These are phyloP conservation scores for Viridothelium virens DNA, from an alignment of 495 filamentous ascomycete species.

Conservation along the genomic window DNA sequence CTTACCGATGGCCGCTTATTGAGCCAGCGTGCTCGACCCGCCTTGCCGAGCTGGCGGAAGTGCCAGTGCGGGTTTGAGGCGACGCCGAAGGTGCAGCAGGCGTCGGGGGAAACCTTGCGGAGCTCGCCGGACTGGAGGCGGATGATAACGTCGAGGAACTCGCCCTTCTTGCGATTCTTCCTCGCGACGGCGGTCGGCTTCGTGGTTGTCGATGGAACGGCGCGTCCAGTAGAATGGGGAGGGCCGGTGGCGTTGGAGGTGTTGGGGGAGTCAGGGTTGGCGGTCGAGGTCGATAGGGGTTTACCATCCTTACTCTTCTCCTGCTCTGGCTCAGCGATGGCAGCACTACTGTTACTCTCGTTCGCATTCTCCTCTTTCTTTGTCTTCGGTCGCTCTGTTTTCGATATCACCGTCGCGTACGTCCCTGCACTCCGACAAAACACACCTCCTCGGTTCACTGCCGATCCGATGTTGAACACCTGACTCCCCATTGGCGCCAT, in stretches of 20 bases:
- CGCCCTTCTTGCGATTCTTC: slow-evolving; percentile 35
- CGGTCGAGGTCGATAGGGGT: neutral
- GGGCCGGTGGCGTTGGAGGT: neutral
- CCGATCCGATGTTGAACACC: slow-evolving; percentile 84
- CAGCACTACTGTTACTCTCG: neutral
- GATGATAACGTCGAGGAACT: slow-evolving; percentile 55
- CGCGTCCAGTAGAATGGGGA: slow-evolving; percentile 2
- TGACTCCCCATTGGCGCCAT: slow-evolving; percentile 88
- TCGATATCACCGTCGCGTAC: slow-evolving; percentile 75
- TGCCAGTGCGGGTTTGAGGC: slow-evolving; percentile 89
- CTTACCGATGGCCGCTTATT: slow-evolving; percentile 90
- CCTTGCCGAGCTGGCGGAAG: slow-evolving; percentile 86
- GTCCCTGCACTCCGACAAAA: slow-evolving; percentile 93
- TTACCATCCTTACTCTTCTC: slow-evolving; percentile 40
- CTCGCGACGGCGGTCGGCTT: neutral
- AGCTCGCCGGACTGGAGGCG: slow-evolving; percentile 88
- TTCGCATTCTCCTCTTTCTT: slow-evolving; percentile 42
- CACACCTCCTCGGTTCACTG: slow-evolving; percentile 62
- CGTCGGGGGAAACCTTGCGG: slow-evolving; percentile 76
- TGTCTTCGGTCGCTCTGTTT: slow-evolving; percentile 53
- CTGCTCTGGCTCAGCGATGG: slow-evolving; percentile 33
- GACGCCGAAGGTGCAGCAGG: slow-evolving; percentile 87
- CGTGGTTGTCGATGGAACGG: neutral
- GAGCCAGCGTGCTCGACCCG: slow-evolving; percentile 83
- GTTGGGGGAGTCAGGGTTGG: neutral